These are phyloP conservation scores for Neocatenulostroma microsporum DNA, from an alignment of 2,329 filamentous ascomycete species.

Conservation along the genomic window DNA sequence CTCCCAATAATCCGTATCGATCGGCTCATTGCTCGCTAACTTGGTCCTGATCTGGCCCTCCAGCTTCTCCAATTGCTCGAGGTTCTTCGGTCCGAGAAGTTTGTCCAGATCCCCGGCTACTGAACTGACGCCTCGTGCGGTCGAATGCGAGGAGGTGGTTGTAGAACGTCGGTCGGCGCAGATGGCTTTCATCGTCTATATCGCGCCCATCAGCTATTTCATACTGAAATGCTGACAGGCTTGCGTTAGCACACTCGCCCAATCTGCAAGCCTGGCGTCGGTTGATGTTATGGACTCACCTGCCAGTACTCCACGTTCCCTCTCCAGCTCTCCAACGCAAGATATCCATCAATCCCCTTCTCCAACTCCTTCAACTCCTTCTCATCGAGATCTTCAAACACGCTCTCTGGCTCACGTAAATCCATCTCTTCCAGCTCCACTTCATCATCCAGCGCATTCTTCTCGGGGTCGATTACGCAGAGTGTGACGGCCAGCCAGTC, in stretches of 20 bases:
- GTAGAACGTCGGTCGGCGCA: constrained; percentile 60
- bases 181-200: constrained; percentile 69
- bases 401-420: constrained; percentile 69
- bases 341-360: constrained; percentile 71
- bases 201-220: constrained; percentile 19
- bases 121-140: constrained; percentile 67
- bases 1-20: constrained; percentile 97
- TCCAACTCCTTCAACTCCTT: constrained; percentile 66
- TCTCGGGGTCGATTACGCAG: constrained; percentile 76
- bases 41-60: constrained; percentile 84
- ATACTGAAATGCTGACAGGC: too few species aligned
- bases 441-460: constrained; percentile 74
- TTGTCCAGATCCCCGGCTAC: constrained; percentile 84
- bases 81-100: constrained; percentile 74
- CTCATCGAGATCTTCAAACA: constrained; percentile 65
- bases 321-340: constrained; percentile 68
- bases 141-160: constrained; percentile 43
- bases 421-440: constrained; percentile 68
- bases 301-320: constrained; percentile 85
- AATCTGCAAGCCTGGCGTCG: neutral
- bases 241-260: constrained; percentile 5
- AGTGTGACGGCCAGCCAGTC: constrained; percentile 90
- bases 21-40: constrained; percentile 77
- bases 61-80: constrained; percentile 76
- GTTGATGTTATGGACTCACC: constrained; percentile 41